Percentiles rank a stretch among this genome's conserved stretches.
Evolutionary conservation across 2,329 filamentous ascomycete genomes (phyloP).

Genomic region (Davidsoniella australis): DNA sequence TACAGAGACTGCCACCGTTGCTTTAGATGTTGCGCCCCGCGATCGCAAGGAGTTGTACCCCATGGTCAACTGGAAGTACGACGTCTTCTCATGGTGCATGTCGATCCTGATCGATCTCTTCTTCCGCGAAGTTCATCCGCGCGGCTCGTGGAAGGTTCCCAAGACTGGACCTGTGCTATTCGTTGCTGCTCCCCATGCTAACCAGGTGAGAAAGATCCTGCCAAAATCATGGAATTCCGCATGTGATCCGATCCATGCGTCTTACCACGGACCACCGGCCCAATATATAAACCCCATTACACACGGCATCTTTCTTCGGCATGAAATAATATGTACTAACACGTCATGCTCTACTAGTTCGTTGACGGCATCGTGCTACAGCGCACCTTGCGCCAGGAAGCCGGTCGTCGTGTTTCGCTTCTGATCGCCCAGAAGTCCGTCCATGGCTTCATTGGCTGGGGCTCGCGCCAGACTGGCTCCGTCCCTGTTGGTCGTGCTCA

Average conservation of each 20-base stretch:
- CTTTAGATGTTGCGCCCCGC: background rate
- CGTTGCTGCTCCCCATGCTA: conserved; percentile 91
- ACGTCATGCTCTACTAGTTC: conserved; percentile 40
- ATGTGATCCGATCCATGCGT: conserved; percentile 4
- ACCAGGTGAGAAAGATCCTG: conserved; percentile 45
- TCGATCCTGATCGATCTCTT: conserved; percentile 85
- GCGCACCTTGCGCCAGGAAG: conserved; percentile 73
- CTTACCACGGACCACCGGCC: background rate
- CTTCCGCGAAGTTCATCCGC: conserved; percentile 92
- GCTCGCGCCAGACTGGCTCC: conserved; percentile 68
- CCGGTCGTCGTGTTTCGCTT: conserved; percentile 75
- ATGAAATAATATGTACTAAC: background rate
- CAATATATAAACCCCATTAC: background rate
- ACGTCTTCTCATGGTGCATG: conserved; percentile 60
- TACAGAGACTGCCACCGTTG: background rate
- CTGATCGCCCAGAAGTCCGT: conserved; percentile 94
- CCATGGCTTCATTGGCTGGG: conserved; percentile 77
- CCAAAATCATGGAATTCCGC: background rate
- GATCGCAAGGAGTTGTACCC: conserved; percentile 40
- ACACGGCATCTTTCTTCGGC: background rate
- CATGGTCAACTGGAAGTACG: conserved; percentile 60
- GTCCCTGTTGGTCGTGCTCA: conserved; percentile 88
- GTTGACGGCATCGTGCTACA: conserved; percentile 90
- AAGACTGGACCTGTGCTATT: conserved; percentile 79
- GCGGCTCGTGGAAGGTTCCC: conserved; percentile 89